phyloP scores from a whole-genome alignment of 345 rosid genomes.

The Angophora floribunda region DNA sequence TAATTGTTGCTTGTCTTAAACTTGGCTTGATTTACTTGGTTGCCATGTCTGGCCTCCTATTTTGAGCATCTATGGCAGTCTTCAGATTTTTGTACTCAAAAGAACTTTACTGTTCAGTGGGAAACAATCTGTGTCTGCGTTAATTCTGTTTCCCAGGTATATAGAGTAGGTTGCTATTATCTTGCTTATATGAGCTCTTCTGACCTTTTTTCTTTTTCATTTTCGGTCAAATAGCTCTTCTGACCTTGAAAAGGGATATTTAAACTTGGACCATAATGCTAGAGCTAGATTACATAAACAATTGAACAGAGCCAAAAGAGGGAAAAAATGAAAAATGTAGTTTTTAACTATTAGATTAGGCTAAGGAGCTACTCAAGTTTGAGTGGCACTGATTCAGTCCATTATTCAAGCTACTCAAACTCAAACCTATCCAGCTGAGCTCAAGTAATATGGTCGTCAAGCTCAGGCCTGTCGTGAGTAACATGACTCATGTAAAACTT shows the following conservation, averaged over 20 bases:
- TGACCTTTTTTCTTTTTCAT: not conserved
- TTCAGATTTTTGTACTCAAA: not conserved
- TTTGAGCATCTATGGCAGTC: not conserved
- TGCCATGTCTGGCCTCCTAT: not conserved
- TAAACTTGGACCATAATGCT: not conserved
- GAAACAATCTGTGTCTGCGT: not conserved
- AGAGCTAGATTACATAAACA: not conserved
- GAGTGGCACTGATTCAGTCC: not conserved
- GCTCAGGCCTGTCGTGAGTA: not conserved
- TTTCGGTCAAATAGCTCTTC: fast-evolving
- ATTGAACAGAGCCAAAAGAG: not conserved
- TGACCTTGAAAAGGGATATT: not conserved
- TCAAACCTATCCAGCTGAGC: not conserved
- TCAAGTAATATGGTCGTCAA: not conserved
- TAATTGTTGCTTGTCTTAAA: not conserved
- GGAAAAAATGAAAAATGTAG: not conserved
- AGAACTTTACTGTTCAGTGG: not conserved
- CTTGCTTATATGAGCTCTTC: not conserved
- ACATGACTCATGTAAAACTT: not conserved
- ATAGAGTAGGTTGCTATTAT: not conserved
- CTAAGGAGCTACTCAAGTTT: not conserved
- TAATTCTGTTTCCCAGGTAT: not conserved
- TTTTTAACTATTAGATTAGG: not conserved
- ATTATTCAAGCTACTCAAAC: not conserved
- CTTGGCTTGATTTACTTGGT: not conserved